These are phyloP conservation scores for Debaryomycetaceae sp. DNA, from an alignment of 1,139 yeast species.

Conservation along the genomic window DNA sequence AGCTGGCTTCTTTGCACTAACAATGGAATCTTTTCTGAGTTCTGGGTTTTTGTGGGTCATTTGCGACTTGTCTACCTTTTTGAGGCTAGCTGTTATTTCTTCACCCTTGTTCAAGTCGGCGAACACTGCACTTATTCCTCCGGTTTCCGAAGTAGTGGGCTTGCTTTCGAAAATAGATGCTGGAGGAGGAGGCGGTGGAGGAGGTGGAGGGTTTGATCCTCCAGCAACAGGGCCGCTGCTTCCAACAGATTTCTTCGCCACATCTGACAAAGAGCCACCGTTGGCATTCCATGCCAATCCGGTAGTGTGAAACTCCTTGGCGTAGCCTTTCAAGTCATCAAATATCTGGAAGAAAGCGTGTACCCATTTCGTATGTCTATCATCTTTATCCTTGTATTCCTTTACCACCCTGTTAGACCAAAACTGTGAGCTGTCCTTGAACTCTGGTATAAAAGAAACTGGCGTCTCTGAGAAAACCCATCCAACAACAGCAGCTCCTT, in stretches of 20 bases:
- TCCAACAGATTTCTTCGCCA: slow-evolving; percentile 16
- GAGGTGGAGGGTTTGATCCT: slow-evolving; percentile 28
- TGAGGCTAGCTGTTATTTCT: slow-evolving; percentile 75
- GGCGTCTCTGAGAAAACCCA: slow-evolving; percentile 83
- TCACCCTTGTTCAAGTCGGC: slow-evolving; percentile 89
- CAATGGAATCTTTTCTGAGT: slow-evolving; percentile 50
- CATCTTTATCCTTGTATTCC: slow-evolving; percentile 71
- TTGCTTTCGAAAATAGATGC: slow-evolving; percentile 50
- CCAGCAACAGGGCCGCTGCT: slow-evolving; percentile 9
- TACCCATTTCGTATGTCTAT: slow-evolving; percentile 76
- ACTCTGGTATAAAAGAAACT: slow-evolving; percentile 71
- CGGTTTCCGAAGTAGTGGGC: slow-evolving; percentile 28
- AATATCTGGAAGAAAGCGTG: slow-evolving; percentile 58
- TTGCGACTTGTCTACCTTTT: slow-evolving; percentile 88
- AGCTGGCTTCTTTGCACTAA: slow-evolving; percentile 45
- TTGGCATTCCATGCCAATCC: slow-evolving; percentile 76
- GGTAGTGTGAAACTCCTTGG: slow-evolving; percentile 71
- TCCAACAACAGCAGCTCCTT: slow-evolving; percentile 85
- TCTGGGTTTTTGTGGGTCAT: slow-evolving; percentile 95
- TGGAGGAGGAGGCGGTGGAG: slow-evolving; percentile 81
- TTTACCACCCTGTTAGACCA: slow-evolving; percentile 90
- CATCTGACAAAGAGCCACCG: slow-evolving; percentile 42
- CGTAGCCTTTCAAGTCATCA: slow-evolving; percentile 67
- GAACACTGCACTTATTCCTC: slow-evolving; percentile 85
- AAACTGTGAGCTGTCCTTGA: slow-evolving; percentile 88